These are phyloP conservation scores for Torulaspora delbrueckii DNA, from an alignment of 805 yeast genomes.

Conservation along the genomic window DNA sequence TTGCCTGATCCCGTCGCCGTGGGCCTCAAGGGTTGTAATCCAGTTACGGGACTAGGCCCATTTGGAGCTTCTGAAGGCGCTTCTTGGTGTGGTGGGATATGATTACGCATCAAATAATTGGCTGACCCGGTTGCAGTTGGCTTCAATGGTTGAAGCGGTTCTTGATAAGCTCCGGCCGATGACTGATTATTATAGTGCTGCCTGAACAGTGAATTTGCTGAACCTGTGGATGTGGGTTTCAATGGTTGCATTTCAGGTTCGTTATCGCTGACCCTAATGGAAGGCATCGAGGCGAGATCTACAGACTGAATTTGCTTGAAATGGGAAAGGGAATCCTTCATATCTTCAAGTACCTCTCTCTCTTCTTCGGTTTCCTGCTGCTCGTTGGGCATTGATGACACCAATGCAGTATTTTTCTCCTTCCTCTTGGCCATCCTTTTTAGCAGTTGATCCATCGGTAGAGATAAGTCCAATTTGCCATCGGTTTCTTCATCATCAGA, in stretches of 20 bases:
- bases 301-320: slow-evolving; percentile 69
- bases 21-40: slow-evolving; percentile 33
- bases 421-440: slow-evolving; percentile 38
- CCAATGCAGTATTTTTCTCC: slow-evolving; percentile 23
- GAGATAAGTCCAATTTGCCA: slow-evolving; percentile 47
- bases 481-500: slow-evolving; percentile 15
- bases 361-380: slow-evolving; percentile 53
- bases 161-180: background rate
- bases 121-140: slow-evolving; percentile 43
- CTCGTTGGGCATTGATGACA: slow-evolving; percentile 32
- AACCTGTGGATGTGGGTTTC: slow-evolving; percentile 35
- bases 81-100: slow-evolving; percentile 18
- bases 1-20: slow-evolving; percentile 36
- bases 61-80: slow-evolving; percentile 17
- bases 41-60: slow-evolving; percentile 7
- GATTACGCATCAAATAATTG: slow-evolving; percentile 33
- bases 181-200: slow-evolving; percentile 18
- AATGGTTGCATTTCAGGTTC: slow-evolving; percentile 22
- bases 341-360: slow-evolving; percentile 63
- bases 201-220: slow-evolving; percentile 32
- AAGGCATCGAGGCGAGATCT: slow-evolving; percentile 44
- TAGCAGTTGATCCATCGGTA: slow-evolving; percentile 75
- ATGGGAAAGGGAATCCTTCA: slow-evolving; percentile 68
- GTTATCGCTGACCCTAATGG: background rate
- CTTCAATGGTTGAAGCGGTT: slow-evolving; percentile 25